Evolutionary conservation across 1,284 basidiomycete species (phyloP), one percentile per base, ranked within the genome.

Genomic region (Pisolithus thermaeus): DNA sequence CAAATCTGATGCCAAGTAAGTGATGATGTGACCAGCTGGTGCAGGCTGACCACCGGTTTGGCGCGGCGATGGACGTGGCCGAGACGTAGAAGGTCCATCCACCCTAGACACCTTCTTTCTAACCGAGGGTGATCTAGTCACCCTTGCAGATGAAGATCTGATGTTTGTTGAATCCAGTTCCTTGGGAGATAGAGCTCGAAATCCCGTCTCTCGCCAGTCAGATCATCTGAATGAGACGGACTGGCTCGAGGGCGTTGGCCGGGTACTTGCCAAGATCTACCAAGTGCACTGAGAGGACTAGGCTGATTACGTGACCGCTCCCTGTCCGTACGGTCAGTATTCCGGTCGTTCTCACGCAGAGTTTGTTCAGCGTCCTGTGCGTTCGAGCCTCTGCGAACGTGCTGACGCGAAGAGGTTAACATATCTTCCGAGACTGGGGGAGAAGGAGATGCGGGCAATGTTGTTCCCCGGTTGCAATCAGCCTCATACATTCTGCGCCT

Each of bases 391-490:
- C 63, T 63, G 42, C 67, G 64, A 20, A 50, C n/a, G 7, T 4
- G 60, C 46, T 57, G 61, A 43, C 58, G 66, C 48, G 54, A 45
- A n/a, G 38, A 39, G 7, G 38, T 6, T 8, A 64, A 44, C 3
- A 62, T 54, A 35, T 68, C 66, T 41, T 69, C 63, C n/a, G 61
- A 48, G 7, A 56, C 47, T 32, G 65, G 63, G 3, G 61, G 35
- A 12, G 67, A 61, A 37, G 61, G 63, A 27, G 65, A 67, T 49
- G 61, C 54, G 2, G 61, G 62, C 47, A 63, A 55, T 35, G 48
- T 37, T 28, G 50, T 45, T 49, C 54, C 64, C 32, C 39, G 42
- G 36, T 22, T 51, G 32, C 53, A 14, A 49, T 67, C 66, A 12
- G 49, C 54, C 22, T 56, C 53, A 35, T 46, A 44, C 5, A 36